Evolutionary conservation across 1,139 yeast species (phyloP), one percentile per base, ranked within the genome.

Genomic region (Arxiozyma heterogenica): DNA sequence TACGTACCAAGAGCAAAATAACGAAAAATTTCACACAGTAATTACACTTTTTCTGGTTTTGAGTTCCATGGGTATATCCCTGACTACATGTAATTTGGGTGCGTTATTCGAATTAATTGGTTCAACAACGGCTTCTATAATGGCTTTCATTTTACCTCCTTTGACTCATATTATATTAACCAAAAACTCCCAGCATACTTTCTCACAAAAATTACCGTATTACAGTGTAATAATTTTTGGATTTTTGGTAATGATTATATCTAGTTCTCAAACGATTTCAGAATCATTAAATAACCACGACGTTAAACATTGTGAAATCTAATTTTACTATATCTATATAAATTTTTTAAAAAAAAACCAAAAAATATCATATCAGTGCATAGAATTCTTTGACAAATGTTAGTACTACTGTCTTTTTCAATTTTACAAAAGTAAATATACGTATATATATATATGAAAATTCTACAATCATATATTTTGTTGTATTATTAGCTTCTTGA

Each of bases 121-220:
- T 1, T 93, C 96, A 0, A 86, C 96, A 0, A 86, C 96, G 0
- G 98, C 97, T 0, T 87, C 95, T 17, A 74, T 88, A 42, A 84
- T 91, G 86, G 97, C 98, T 0, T 91, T 88, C 64, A 88, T 91
- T 22, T 73, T 91, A 15, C 98, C 98, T 0, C 96, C 97, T 6
- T 68, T 84, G 68, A 90, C 96, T 64, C 86, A 79, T 64, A 70
- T 88, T 57, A 82, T 84, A 58, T 75, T 90, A 59, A 78, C 88
- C 0, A 76, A 79, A 61, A 77, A 77, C 53, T 68, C 73, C 20
- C 81, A 81, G 58, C 67, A 75, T 38, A 60, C 64, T 45, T 59
- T 64, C 47, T 74, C 80, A 46, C 41, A 49, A 9, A 76, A 75
- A 51, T 53, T 82, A 1, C 85, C 91, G 0, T 78, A 83, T 58